Percentiles rank a stretch among this genome's conserved stretches.
Evolutionary conservation across 2,329 filamentous ascomycete species (phyloP).

Genomic region (Colletotrichum noveboracense): DNA sequence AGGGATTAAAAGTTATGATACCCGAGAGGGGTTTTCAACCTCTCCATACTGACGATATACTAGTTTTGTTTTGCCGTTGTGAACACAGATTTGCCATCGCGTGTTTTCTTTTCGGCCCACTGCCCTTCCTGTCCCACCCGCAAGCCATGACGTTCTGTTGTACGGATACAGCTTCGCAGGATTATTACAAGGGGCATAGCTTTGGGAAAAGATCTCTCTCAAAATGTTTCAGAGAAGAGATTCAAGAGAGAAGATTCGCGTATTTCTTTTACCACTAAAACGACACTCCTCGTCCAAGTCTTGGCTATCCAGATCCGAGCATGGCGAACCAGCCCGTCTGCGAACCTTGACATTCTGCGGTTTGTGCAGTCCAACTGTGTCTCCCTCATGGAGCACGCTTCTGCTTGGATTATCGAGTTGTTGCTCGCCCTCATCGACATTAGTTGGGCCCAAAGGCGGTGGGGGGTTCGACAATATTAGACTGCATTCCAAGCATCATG

Average conservation of each 20-base stretch:
- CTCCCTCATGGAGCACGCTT: neutral
- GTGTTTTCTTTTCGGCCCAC: neutral
- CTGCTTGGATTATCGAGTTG: neutral
- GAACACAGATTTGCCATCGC: neutral
- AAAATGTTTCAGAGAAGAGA: neutral
- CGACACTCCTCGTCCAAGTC: neutral
- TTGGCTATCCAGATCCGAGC: neutral
- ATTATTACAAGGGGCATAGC: neutral
- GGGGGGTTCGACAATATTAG: neutral
- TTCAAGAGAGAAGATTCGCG: neutral
- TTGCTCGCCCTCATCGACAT: neutral
- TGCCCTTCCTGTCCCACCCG: neutral
- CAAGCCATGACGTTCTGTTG: neutral
- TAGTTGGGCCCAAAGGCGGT: neutral
- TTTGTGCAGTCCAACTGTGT: neutral
- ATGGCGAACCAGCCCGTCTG: neutral
- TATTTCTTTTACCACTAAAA: neutral
- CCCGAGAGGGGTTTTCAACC: neutral
- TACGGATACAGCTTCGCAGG: neutral
- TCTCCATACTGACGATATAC: neutral
- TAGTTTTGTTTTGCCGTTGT: neutral
- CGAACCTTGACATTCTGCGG: neutral
- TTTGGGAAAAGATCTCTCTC: neutral
- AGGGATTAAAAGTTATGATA: neutral
- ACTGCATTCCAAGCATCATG: neutral